These are phyloP conservation scores for Coccomyxa sp. DNA, from an alignment of 139 green algal species.

Conservation along the genomic window DNA sequence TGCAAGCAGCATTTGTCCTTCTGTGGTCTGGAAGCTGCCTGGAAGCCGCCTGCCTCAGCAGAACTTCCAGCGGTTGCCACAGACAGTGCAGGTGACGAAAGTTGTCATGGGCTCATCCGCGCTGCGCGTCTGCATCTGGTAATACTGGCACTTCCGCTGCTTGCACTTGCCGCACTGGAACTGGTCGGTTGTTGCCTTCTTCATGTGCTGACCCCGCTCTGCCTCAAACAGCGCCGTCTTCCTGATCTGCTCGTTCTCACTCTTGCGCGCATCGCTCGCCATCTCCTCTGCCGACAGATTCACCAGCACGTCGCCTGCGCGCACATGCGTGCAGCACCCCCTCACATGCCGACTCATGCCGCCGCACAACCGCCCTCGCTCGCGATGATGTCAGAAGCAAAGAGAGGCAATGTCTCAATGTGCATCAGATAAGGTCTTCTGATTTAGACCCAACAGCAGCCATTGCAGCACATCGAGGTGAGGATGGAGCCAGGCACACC, in stretches of 20 bases:
- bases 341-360: background rate
- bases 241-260: slow-evolving; percentile 81
- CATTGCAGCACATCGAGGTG: no score
- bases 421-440: no score
- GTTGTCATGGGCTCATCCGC: slow-evolving; percentile 76
- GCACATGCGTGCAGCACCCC: background rate
- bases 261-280: slow-evolving; percentile 66
- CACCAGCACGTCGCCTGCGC: slow-evolving; percentile 50
- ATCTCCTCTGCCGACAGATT: slow-evolving; percentile 85
- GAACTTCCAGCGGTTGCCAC: slow-evolving; percentile 92
- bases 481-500: no score
- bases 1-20: no score
- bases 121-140: slow-evolving; percentile 72
- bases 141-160: slow-evolving; percentile 63
- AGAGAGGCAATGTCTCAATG: no score
- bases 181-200: slow-evolving; percentile 10
- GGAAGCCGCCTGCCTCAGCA: slow-evolving; percentile 44
- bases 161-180: slow-evolving; percentile 60
- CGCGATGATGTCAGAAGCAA: no score
- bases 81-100: slow-evolving; percentile 75
- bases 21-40: no score
- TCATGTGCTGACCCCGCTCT: slow-evolving; percentile 41
- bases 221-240: slow-evolving; percentile 76
- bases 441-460: no score
- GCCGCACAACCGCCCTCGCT: no score